These are phyloP conservation scores for Apocynum venetum DNA, from an alignment of 257 asterid species.

Conservation along the genomic window DNA sequence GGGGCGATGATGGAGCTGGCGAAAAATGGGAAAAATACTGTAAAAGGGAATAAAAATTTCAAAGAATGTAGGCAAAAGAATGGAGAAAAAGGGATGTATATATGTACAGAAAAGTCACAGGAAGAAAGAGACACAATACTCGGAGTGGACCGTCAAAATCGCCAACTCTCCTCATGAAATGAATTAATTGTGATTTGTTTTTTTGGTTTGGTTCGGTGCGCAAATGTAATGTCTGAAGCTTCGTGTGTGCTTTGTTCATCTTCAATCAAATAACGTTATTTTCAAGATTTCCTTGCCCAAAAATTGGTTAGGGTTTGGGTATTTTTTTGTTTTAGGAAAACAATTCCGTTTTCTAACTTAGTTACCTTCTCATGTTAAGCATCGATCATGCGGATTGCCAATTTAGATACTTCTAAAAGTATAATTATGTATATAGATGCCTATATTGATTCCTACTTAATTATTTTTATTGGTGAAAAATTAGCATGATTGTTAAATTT, in stretches of 20 bases:
- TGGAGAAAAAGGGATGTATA: not conserved
- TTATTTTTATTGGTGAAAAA: too few species aligned
- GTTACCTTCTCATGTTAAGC: too few species aligned
- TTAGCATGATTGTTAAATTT: too few species aligned
- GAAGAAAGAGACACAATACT: not conserved
- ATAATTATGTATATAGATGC: too few species aligned
- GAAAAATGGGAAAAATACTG: not conserved
- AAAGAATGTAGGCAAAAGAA: constrained; percentile 10
- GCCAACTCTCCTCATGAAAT: constrained; percentile 2
- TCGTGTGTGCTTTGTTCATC: not conserved
- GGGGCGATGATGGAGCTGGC: constrained; percentile 27
- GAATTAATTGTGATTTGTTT: not conserved
- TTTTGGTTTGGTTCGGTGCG: not conserved
- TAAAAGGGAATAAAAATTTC: constrained; percentile 9
- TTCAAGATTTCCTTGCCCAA: not conserved
- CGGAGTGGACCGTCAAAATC: constrained; percentile 9
- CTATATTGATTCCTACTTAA: too few species aligned
- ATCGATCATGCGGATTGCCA: too few species aligned
- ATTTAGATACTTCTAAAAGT: too few species aligned
- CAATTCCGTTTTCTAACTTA: too few species aligned
- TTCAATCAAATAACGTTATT: not conserved
- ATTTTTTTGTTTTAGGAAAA: too few species aligned
- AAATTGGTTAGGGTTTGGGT: not conserved
- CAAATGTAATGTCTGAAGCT: constrained; percentile 2
- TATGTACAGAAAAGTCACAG: not conserved